A percentile compares a stretch with the other conserved stretches of the same genome.
These are phyloP conservation scores for Cytospora piceae DNA, from an alignment of 2,329 filamentous ascomycete genomes.

Conservation along the genomic window DNA sequence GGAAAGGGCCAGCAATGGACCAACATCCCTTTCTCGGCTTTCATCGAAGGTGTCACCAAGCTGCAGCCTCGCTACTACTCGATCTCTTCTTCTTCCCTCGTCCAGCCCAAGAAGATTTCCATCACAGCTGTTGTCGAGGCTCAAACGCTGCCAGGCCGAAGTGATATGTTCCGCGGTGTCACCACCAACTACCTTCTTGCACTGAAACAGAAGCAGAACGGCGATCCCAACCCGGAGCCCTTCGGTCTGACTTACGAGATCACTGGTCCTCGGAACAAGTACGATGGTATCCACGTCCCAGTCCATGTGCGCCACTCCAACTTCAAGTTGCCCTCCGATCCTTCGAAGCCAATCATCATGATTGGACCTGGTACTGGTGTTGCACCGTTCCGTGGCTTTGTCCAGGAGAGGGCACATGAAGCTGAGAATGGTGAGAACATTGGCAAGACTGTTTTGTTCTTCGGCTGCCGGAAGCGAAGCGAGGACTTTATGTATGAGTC, in stretches of 20 bases:
- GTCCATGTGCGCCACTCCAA: constrained; percentile 97
- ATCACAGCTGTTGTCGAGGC: constrained; percentile 95
- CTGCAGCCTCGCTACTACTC: constrained; percentile 99
- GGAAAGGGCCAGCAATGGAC: constrained; percentile 77
- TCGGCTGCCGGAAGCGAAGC: constrained; percentile 83
- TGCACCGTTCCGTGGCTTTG: constrained; percentile 91
- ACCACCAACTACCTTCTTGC: constrained; percentile 96
- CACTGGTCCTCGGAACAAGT: constrained; percentile 90
- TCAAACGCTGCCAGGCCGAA: constrained; percentile 73
- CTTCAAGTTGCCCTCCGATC: constrained; percentile 97
- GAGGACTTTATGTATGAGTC: constrained; percentile 93
- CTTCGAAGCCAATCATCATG: constrained; percentile 92
- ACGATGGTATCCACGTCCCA: constrained; percentile 91
- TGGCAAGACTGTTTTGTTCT: constrained; percentile 89
- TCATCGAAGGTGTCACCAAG: constrained; percentile 93
- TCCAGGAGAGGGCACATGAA: constrained; percentile 89
- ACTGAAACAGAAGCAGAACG: constrained; percentile 95
- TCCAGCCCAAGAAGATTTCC: constrained; percentile 92
- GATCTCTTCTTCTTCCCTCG: constrained; percentile 93
- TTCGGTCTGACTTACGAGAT: constrained; percentile 88
- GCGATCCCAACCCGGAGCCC: constrained; percentile 77
- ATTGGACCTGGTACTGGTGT: constrained; percentile 95
- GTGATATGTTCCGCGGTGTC: constrained; percentile 84
- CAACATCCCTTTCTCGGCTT: constrained; percentile 87
- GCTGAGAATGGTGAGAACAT: constrained; percentile 80